Conservation (phyloP, 495 filamentous ascomycete species). For the Hyaloscypha bicolor region DNA sequence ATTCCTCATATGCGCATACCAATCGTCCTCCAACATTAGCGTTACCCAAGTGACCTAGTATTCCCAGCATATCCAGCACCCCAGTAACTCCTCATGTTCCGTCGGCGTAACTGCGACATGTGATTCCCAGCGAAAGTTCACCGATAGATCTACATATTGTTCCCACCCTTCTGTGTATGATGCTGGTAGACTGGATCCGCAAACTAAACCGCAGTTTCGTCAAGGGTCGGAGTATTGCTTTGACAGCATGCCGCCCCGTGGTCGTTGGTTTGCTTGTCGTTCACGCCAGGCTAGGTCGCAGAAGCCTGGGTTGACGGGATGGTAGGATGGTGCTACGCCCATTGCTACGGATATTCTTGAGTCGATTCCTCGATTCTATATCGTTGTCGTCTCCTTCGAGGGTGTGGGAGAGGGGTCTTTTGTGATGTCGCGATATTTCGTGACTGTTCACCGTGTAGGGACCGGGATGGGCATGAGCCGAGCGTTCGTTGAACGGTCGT, state of each 20-base stretch:
- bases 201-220: slow-evolving; percentile 8
- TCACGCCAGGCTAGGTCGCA: slow-evolving; percentile 19
- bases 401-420: background rate
- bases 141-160: slow-evolving; percentile 18
- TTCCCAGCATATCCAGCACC: slow-evolving; percentile 28
- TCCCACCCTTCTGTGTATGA: slow-evolving; percentile 20
- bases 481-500: background rate
- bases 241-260: slow-evolving; percentile 13
- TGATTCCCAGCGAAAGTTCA: slow-evolving; percentile 26
- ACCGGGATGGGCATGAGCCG: background rate
- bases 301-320: slow-evolving; percentile 20
- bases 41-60: slow-evolving; percentile 7
- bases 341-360: slow-evolving; percentile 1
- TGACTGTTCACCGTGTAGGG: background rate
- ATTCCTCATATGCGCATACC: slow-evolving; percentile 19
- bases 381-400: background rate
- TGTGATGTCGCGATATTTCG: background rate
- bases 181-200: slow-evolving; percentile 11
- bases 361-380: background rate
- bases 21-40: slow-evolving; percentile 15
- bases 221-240: slow-evolving; percentile 18
- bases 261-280: slow-evolving; percentile 20
- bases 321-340: background rate
- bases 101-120: slow-evolving; percentile 8
- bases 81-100: slow-evolving; percentile 5